Evolutionary conservation across 805 yeast genomes (phyloP), one percentile per base, ranked within the genome.

Genomic region (Candida tibetensis): DNA sequence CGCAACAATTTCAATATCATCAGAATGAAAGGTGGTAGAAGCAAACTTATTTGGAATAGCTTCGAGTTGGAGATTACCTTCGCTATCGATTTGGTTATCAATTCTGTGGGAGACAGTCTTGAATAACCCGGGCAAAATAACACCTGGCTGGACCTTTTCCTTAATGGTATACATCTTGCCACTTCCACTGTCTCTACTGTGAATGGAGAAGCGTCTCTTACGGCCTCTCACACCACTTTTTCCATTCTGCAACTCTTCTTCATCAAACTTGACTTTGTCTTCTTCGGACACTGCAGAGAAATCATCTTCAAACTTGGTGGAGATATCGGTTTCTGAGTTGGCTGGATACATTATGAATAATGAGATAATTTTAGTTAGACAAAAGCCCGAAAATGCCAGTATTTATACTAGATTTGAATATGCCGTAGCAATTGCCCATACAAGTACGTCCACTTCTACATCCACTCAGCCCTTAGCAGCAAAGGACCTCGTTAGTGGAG

Each of bases 101-200:
- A 66, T 58, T 16, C 49, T 58, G 46, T 65, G 66, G 19, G 70
- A 64, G 7, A 67, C 52, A 0, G 72, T 60, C 34, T 55, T 64
- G 53, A 61, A 68, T 34, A 61, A 48, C 4, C 64, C 58, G 5
- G 72, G 73, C 31, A 66, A 50, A 2, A 53, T 61, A 16, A 51
- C 44, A 6, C 48, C 52, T 4, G 69, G 66, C 17, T 51, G 47
- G 4, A 47, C 52, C 21, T 45, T 45, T 15, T 48, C 53, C 4
- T 30, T 30, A 15, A 30, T 25, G 26, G 39, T 36, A 17, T 17
- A 30, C 6, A 36, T 23, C 30, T 28, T 28, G 21, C 16, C 28
- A n/a, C 29, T 14, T 30, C 18, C 16, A 18, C 36, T 29, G 15
- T 34, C 38, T 30, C 38, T 33, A 28, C 34, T 34, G 30, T 39